Conservation (phyloP, 75 land plant genomes). For the Larix kaempferi region DNA sequence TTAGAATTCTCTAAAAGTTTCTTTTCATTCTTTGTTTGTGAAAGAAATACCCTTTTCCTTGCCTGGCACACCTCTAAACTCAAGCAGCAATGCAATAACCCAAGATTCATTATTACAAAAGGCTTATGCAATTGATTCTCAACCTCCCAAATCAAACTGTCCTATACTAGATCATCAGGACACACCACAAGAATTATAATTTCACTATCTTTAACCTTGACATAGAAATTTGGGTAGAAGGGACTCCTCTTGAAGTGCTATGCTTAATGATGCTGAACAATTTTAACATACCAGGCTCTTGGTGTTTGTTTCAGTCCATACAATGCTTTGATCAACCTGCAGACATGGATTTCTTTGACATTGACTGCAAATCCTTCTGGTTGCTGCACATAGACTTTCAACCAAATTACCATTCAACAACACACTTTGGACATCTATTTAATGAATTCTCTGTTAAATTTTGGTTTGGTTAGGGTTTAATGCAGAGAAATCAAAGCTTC, state of each 20-base stretch:
- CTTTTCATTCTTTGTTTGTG: not conserved
- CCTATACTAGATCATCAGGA: not conserved
- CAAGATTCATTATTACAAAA: not conserved
- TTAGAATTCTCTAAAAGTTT: not conserved
- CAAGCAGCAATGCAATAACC: not conserved
- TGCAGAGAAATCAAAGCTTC: too few species aligned
- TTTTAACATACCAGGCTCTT: not conserved
- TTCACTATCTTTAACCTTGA: not conserved
- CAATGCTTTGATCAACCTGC: not conserved
- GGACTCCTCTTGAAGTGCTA: not conserved
- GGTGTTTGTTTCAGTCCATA: not conserved
- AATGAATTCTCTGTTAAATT: too few species aligned
- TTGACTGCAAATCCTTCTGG: not conserved
- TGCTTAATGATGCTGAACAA: not conserved
- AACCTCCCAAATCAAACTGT: not conserved
- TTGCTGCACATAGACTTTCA: not conserved
- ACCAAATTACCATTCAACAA: not conserved
- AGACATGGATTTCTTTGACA: not conserved
- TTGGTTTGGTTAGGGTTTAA: too few species aligned
- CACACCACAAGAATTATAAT: not conserved
- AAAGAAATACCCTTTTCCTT: not conserved
- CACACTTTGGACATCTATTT: too few species aligned
- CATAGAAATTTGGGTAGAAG: not conserved
- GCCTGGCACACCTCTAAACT: not conserved
- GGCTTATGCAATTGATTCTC: not conserved